Conservation (phyloP, 1,284 basidiomycete species). For the Naganishia sp. region DNA sequence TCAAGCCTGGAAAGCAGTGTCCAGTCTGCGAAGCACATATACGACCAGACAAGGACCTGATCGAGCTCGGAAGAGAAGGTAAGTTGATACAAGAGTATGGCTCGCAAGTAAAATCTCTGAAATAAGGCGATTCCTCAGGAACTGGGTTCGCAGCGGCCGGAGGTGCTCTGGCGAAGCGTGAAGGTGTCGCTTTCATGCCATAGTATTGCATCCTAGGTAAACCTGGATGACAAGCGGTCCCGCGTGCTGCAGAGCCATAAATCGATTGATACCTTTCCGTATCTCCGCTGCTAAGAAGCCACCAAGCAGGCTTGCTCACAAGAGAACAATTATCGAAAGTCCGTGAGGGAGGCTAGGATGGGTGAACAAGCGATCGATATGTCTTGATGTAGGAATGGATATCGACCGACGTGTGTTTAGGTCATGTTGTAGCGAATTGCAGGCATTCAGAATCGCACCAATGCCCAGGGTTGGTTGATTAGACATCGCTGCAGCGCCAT, state of each 20-base stretch:
- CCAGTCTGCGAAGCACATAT: slow-evolving; percentile 71
- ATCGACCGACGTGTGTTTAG: background rate
- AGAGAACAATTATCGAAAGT: too few relatives aligned
- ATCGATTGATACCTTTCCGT: too few relatives aligned
- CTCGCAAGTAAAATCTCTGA: slow-evolving; percentile 1
- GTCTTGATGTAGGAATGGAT: background rate
- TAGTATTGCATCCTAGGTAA: background rate
- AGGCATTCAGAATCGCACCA: too few relatives aligned
- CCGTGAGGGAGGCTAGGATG: too few relatives aligned
- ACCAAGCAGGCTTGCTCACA: too few relatives aligned
- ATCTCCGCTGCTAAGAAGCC: too few relatives aligned
- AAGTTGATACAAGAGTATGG: slow-evolving; percentile 37
- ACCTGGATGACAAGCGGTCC: too few relatives aligned
- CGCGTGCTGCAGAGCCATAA: too few relatives aligned
- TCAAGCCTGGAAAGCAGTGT: slow-evolving; percentile 72
- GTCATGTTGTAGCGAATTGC: too few relatives aligned
- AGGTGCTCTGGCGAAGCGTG: slow-evolving; percentile 66
- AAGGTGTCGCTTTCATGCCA: slow-evolving; percentile 43
- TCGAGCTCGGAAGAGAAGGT: slow-evolving; percentile 79
- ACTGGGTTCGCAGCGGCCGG: slow-evolving; percentile 88
- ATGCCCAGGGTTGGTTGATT: too few relatives aligned
- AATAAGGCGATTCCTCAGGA: slow-evolving; percentile 56
- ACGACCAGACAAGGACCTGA: slow-evolving; percentile 64
- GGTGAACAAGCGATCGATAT: background rate
- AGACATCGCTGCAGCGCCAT: too few relatives aligned